Evolutionary conservation across 139 green algal genomes (phyloP).

Genomic region (Dunaliella primolecta): DNA sequence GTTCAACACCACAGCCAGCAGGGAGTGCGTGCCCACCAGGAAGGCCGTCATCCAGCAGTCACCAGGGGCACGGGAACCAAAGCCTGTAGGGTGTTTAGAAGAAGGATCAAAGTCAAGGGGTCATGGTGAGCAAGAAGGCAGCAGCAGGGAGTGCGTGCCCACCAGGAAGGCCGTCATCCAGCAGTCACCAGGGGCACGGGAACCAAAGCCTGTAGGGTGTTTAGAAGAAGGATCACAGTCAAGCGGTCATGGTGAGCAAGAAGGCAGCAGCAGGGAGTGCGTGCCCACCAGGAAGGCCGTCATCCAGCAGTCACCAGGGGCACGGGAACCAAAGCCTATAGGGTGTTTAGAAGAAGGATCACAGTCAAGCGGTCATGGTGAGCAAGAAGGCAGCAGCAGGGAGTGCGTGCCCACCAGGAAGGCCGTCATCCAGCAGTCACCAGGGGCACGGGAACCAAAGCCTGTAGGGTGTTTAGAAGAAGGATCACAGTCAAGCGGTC

Average conservation of each 20-base stretch:
- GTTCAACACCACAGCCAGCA: slow-evolving; percentile 69
- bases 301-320: slow-evolving; percentile 69
- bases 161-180: slow-evolving; percentile 59
- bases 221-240: too few relatives aligned
- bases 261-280: slow-evolving; percentile 71
- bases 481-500: too few relatives aligned
- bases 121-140: slow-evolving; percentile 70
- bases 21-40: slow-evolving; percentile 68
- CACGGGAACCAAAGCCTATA: slow-evolving; percentile 74
- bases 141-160: slow-evolving; percentile 65
- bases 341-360: too few relatives aligned
- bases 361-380: slow-evolving; percentile 59
- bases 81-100: too few relatives aligned
- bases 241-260: slow-evolving; percentile 67
- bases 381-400: slow-evolving; percentile 70
- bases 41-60: slow-evolving; percentile 64
- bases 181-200: slow-evolving; percentile 68
- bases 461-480: too few relatives aligned
- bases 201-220: slow-evolving; percentile 78
- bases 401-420: slow-evolving; percentile 67
- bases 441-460: slow-evolving; percentile 72
- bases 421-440: slow-evolving; percentile 64
- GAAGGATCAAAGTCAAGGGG: too few relatives aligned
- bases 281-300: slow-evolving; percentile 55
- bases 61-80: slow-evolving; percentile 68